A percentile compares a stretch with the other conserved stretches of the same genome.
These are phyloP conservation scores for Apiospora kogelbergensis DNA, from an alignment of 2,329 filamentous ascomycete genomes.

Conservation along the genomic window DNA sequence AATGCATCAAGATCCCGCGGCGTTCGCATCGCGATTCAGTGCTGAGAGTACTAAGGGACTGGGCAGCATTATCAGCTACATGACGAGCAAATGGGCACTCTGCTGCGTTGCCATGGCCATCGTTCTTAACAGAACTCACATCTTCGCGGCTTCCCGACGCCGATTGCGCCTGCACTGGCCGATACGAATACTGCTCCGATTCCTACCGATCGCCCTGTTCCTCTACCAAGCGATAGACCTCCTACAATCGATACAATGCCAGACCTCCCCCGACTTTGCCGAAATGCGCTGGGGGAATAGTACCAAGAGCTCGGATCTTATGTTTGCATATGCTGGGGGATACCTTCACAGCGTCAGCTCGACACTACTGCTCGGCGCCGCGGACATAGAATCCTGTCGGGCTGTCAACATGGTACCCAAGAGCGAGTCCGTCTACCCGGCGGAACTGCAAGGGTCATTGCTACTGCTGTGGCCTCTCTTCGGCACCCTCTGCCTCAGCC, in stretches of 20 bases:
- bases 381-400: conserved; percentile 72
- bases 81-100: conserved; percentile 89
- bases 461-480: conserved; percentile 76
- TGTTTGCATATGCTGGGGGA: conserved; percentile 69
- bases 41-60: conserved; percentile 67
- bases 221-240: conserved; percentile 66
- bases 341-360: conserved; percentile 74
- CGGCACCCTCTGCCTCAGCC: conserved; percentile 68
- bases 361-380: conserved; percentile 68
- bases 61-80: conserved; percentile 84
- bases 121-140: conserved; percentile 85
- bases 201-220: conserved; percentile 70
- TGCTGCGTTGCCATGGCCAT: conserved; percentile 84
- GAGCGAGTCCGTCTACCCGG: conserved; percentile 48
- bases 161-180: conserved; percentile 76
- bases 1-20: conserved; percentile 41
- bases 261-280: conserved; percentile 75
- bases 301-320: conserved; percentile 63
- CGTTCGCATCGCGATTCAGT: conserved; percentile 49
- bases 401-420: conserved; percentile 70
- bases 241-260: conserved; percentile 86
- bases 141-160: conserved; percentile 86
- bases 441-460: conserved; percentile 72
- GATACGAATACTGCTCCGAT: conserved; percentile 67
- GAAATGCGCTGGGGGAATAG: conserved; percentile 68